phyloP scores from a whole-genome alignment of 371 early-diverging fungal genomes.

The Mortierella sp. region DNA sequence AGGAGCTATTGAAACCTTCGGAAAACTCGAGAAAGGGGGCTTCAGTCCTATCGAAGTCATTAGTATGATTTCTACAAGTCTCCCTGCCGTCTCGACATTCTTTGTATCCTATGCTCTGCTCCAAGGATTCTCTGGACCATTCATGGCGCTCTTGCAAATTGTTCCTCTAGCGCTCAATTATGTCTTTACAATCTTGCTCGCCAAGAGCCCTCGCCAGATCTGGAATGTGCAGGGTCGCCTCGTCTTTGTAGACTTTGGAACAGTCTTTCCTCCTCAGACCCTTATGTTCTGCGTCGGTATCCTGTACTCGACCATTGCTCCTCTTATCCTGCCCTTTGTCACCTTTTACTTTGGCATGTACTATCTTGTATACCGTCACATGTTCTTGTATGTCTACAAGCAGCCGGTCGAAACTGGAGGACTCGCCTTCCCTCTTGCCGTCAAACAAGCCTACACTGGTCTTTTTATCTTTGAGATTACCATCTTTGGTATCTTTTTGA shows the following conservation, averaged over 20 bases:
- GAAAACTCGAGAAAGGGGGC: constrained; percentile 60
- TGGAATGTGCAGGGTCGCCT: constrained; percentile 64
- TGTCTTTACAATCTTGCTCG: constrained; percentile 69
- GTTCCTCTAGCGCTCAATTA: constrained; percentile 74
- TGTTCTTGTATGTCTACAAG: constrained; percentile 84
- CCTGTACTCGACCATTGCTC: constrained; percentile 84
- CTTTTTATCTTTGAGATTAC: constrained; percentile 78
- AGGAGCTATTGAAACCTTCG: constrained; percentile 68
- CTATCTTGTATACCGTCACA: constrained; percentile 84
- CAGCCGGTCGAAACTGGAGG: constrained; percentile 74
- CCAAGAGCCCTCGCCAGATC: constrained; percentile 82
- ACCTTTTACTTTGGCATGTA: constrained; percentile 79
- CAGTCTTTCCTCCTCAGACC: constrained; percentile 64
- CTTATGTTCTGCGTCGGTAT: constrained; percentile 64
- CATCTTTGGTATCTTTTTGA: constrained; percentile 77
- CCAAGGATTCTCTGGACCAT: constrained; percentile 73
- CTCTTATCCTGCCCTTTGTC: constrained; percentile 84
- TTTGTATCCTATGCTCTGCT: constrained; percentile 88
- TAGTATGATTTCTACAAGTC: constrained; percentile 63
- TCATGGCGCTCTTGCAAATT: constrained; percentile 76
- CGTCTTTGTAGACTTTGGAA: constrained; percentile 61
- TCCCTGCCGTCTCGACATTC: constrained; percentile 83
- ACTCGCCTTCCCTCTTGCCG: constrained; percentile 74
- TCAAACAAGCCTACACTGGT: constrained; percentile 77
- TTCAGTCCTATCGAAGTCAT: constrained; percentile 57